Base-by-base conservation (phyloP, 768 basidiomycete genomes). In the Suillus brevipes region DNA sequence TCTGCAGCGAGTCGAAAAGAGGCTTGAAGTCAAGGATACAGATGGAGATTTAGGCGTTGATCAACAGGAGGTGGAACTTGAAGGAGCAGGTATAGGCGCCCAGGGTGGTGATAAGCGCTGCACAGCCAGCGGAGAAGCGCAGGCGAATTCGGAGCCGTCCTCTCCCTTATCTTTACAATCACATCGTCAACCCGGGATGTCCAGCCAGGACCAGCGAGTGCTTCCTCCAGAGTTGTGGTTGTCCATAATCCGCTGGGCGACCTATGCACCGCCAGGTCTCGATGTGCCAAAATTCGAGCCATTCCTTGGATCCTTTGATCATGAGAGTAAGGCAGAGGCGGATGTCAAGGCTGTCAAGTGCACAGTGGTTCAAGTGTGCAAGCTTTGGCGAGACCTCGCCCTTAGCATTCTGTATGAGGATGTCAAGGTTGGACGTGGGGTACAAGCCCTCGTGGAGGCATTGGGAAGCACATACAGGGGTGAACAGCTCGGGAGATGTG, bases 211-310 rank as follows among this genome's bases (percentile, higher is more conserved):
- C 25, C 57, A 42, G 18, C 58, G 10, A 42, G 20, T 65, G 38
- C 74, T 87, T 25, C 86, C 87, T 10, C 74, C 81, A 23, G 87
- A 89, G 68, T 69, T 88, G 36, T 87, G 85, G 86, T 73, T 85
- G 14, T 70, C 81, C 56, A 80, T 89, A 20, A 79, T 89, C 58
- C 75, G 77, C 61, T 79, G 79, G 79, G 81, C 82, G 28, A 78
- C 79, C 43, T 62, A 67, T 67, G 64, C 75, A 67, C 55, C 68
- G 1, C 61, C 67, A 6, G 75, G 73, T 43, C 69, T 74, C 45
- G 73, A 75, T 50, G 53, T 75, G 14, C 65, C 75, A 64, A 63
- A 65, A 34, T 85, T 87, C 69, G 69, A 70, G 28, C 86, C 87
- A 2, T 89, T 89, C 74, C 78, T 82, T 45, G 69, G 72, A 1